Evolutionary conservation across 495 filamentous ascomycete species (phyloP), one percentile per base, ranked within the genome.

Genomic region (Penicillium arizonense): DNA sequence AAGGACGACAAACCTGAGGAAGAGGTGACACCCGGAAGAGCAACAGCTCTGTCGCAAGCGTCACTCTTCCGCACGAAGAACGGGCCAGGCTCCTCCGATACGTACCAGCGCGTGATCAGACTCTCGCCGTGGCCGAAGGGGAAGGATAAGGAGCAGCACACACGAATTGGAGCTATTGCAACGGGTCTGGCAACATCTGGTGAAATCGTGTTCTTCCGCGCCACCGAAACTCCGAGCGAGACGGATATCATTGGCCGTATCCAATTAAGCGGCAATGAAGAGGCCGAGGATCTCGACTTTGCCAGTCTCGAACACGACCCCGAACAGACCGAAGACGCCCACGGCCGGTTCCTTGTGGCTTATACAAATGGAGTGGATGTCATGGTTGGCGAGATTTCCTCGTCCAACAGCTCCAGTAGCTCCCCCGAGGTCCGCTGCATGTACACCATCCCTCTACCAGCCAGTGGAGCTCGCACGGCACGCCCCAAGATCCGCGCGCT

Each of bases 361-460:
- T 97, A 94, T 69, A 95, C 89, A 60, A 88, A 89, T 47, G 85
- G 87, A 45, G 74, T 85, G 62, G 84, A 94, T 52, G 79, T 98
- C 35, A 88, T 72, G 53, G 62, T 71, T 24, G 59, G 72, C 40
- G 60, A 71, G 23, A 58, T 77, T 36, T 72, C 65, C 2, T 61
- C 69, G 2, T 58, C 67, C 1, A 71, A 57, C 9, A 65, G 62
- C 51, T 77, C 73, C 11, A 78, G 75, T 28, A 76, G 74, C 28
- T 64, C 77, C 2, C 74, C 74, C 3, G 78, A 82, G n/a, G 83
- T 88, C 13, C 62, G 70, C 56, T 75, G 68, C 33, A 72, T 88
- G 42, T 88, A 85, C 64, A 77, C 76, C 18, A 85, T 84, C 41
- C 85, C 85, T 23, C 71, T 69, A 12, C 81, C 82, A 23, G 81